Base-by-base conservation (phyloP, 805 yeast genomes). In the Kodamaea neixiangensis region DNA sequence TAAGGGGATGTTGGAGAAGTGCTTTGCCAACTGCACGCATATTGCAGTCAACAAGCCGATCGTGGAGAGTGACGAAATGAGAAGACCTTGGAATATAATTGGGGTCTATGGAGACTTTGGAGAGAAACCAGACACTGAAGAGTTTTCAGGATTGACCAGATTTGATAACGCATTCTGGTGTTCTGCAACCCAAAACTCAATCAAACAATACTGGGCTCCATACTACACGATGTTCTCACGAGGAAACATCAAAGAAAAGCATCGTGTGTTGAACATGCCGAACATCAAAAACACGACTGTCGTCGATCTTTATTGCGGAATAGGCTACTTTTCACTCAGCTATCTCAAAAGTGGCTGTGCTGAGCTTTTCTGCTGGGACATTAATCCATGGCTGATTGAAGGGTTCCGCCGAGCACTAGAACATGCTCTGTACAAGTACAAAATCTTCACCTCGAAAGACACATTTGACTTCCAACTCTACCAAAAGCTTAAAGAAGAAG, bases 151-250 rank as follows among this genome's bases (percentile, higher is more conserved):
- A 59, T 0, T n/a, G 41, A 1, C 87, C 88, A 0, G 56, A 71
- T 0, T 85, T 35, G 56, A 66, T 1, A 40, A 59, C 0, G 86
- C 88, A 0, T 79, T 89, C 57, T 89, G 96, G 96, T 87, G 91
- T 58, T 66, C 75, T 9, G 76, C 76, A 1, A 67, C 73, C 2
- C 97, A 89, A 59, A 88, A 90, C 63, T 91, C 90, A 1, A 81
- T 89, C 2, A 71, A 64, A 54, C 97, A 89, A 60, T 76, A 79
- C 7, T 89, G 97, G 97, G 89, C 93, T 5, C 97, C 97, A 1
- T 64, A 77, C 49, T 85, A 82, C 60, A 88, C 96, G 1, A 89
- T 89, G 97, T 90, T 90, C 63, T 85, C 92, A 45, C 67, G 97
- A 15, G 97, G 97, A 1, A 89, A 89, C 63, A 80, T 90, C 58